phyloP scores from a whole-genome alignment of 148 eudicot genomes.

The Polygonum aviculare region DNA sequence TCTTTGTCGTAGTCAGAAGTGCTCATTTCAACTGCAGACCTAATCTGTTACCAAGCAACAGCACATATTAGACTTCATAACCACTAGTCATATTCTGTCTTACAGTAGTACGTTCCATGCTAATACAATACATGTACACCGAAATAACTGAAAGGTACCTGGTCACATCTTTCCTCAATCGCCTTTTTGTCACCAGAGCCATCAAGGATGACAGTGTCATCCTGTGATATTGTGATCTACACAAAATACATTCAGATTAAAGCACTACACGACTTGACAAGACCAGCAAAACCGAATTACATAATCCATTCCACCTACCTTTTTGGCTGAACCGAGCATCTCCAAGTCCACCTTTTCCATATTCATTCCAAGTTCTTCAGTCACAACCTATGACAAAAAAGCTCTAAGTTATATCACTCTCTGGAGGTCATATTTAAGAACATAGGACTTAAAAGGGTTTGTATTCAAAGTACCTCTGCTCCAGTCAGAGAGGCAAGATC shows the following conservation, averaged over 20 bases:
- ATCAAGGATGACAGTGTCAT: conserved; percentile 88
- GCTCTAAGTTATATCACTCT: not conserved
- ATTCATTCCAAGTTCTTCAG: conserved; percentile 90
- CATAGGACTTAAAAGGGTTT: not conserved
- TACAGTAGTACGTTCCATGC: no score
- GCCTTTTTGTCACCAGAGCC: conserved; percentile 83
- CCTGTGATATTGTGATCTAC: conserved; percentile 82
- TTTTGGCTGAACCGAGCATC: conserved; percentile 86
- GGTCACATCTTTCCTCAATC: conserved; percentile 93
- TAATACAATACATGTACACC: no score
- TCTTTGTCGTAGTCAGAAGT: conserved; percentile 86
- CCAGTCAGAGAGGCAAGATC: conserved; percentile 90
- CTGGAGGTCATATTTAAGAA: not conserved
- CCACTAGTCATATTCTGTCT: no score
- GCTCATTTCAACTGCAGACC: conserved; percentile 55
- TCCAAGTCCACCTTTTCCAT: conserved; percentile 64
- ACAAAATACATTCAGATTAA: not conserved
- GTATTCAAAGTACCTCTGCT: conserved; percentile 36
- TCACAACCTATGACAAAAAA: conserved; percentile 41
- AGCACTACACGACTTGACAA: not conserved
- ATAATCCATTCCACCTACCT: conserved; percentile 30
- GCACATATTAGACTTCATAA: not conserved
- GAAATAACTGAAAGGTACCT: conserved; percentile 31
- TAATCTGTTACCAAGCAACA: conserved; percentile 34
- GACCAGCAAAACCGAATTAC: not conserved